Base-by-base conservation (phyloP, 805 yeast genomes). In the Wickerhamiella spandovensis region DNA sequence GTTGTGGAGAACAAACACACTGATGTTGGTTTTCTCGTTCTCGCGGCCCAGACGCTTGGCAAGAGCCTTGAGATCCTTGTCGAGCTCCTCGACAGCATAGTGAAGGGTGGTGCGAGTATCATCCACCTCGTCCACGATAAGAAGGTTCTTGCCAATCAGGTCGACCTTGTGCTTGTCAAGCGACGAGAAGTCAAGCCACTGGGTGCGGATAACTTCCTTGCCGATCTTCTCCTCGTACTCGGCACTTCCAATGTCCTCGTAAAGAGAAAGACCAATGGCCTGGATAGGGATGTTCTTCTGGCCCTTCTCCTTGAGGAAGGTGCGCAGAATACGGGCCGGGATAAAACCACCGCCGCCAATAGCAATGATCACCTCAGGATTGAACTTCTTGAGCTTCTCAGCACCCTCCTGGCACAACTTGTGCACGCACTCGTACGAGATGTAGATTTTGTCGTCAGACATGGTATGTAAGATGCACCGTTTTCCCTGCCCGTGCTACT, bases 321-420 rank as follows among this genome's bases (percentile, higher is more conserved):
- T 81, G 67, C 98, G 79, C 65, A 90, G 75, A 69, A 92, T 92
- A 66, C 98, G 79, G 8, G 98, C 97, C 24, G 97, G 98, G 52
- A 90, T 92, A 67, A 90, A 86, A 1, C 97, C 98, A 64, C 98
- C 95, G 60, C 95, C 95, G 62, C 74, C 98, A 61, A 90, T 87
- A 58, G 97, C 97, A 55, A 90, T 85, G 68, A 89, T 85, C 52
- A 86, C 74, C 66, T 89, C 95, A 39, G 95, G 95, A 59, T 85
- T 78, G 72, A 86, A 82, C 52, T 65, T 71, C 59, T 72, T 67
- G 59, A 82, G 72, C 48, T 70, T 65, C 38, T 64, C 71, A 10
- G 86, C 84, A 13, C 78, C 71, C 61, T 76, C 74, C 67, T 83
- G 86, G 64, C 95, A 86, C 53, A 83, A 73, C 70, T 85, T 85